phyloP scores from a whole-genome alignment of 2,329 filamentous ascomycete species.

The Dactylonectria macrodidyma region DNA sequence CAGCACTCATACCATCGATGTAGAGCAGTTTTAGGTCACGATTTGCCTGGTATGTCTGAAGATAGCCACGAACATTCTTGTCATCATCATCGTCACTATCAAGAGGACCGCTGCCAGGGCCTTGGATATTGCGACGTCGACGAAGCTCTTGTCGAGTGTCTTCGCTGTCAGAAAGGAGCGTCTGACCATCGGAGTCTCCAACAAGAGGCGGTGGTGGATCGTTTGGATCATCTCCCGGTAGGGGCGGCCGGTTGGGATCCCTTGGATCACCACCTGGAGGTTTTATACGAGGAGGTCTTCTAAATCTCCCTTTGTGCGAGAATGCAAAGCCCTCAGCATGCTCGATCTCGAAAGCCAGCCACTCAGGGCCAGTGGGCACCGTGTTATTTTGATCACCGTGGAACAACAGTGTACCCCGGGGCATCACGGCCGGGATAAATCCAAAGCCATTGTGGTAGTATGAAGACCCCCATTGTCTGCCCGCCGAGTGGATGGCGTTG shows the following conservation, averaged over 20 bases:
- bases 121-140: conserved; percentile 11
- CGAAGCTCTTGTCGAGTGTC: conserved; percentile 29
- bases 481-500: conserved; percentile 80
- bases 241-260: conserved; percentile 11
- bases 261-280: conserved; percentile 5
- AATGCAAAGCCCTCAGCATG: conserved; percentile 78
- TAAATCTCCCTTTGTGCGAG: conserved; percentile 26
- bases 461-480: conserved; percentile 82
- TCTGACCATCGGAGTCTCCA: conserved; percentile 6
- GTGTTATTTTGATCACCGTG: conserved; percentile 69
- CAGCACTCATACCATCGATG: conserved; percentile 79
- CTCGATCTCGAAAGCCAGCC: conserved; percentile 84
- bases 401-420: conserved; percentile 75
- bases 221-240: neutral
- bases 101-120: neutral
- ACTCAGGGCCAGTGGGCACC: conserved; percentile 71
- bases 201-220: conserved; percentile 1
- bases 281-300: neutral
- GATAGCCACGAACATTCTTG: conserved; percentile 64
- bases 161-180: conserved; percentile 9
- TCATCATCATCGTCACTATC: conserved; percentile 19
- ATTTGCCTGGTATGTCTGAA: conserved; percentile 76
- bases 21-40: conserved; percentile 74
- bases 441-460: conserved; percentile 84
- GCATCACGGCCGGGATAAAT: conserved; percentile 76